phyloP scores from a whole-genome alignment of 2,329 filamentous ascomycete species.

The Alternaria atra region DNA sequence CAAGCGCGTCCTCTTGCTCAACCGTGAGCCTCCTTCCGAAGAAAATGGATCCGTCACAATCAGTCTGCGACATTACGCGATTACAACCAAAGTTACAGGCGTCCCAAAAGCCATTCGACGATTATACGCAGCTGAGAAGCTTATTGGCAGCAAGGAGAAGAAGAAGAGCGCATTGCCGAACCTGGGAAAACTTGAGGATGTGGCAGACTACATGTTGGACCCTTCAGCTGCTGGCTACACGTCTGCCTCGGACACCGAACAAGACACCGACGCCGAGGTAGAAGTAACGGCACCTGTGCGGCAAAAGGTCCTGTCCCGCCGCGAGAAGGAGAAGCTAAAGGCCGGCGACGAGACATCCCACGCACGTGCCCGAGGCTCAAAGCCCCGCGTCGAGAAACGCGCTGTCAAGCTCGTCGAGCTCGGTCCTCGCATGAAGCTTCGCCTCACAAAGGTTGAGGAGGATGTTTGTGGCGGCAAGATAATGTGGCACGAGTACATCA shows the following conservation, averaged over 20 bases:
- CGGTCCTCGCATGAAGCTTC: constrained; percentile 86
- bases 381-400: constrained; percentile 74
- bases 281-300: constrained; percentile 74
- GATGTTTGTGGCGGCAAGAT: constrained; percentile 88
- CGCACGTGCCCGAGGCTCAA: constrained; percentile 48
- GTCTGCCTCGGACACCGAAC: constrained; percentile 90
- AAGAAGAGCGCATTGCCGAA: constrained; percentile 81
- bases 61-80: constrained; percentile 92
- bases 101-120: constrained; percentile 84
- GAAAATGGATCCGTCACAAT: constrained; percentile 73
- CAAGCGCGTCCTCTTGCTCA: constrained; percentile 86
- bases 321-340: constrained; percentile 56
- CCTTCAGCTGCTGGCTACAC: constrained; percentile 81
- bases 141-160: constrained; percentile 63
- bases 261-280: constrained; percentile 94
- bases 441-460: constrained; percentile 95
- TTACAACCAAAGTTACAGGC: constrained; percentile 86
- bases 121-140: constrained; percentile 84
- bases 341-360: constrained; percentile 52
- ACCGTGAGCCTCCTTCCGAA: constrained; percentile 70
- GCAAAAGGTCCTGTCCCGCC: constrained; percentile 68
- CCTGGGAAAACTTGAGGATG: constrained; percentile 88
- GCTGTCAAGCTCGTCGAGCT: constrained; percentile 93
- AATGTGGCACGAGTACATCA: constrained; percentile 97
- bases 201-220: constrained; percentile 92